Base-by-base conservation (phyloP, 106 monocot species). In the Dioscorea zingiberensis region DNA sequence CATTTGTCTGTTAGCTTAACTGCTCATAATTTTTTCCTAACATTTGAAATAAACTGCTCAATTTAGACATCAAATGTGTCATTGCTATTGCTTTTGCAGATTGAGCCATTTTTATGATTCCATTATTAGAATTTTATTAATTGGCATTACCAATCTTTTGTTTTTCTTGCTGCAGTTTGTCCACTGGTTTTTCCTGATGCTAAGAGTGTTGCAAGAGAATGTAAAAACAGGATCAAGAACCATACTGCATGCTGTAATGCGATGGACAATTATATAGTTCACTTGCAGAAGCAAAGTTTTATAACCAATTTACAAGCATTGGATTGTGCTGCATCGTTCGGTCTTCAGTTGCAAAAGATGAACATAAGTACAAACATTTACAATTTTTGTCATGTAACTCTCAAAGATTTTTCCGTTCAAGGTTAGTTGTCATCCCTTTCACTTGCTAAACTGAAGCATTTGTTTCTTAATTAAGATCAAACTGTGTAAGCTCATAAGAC, bases 331-430 rank as follows among this genome's bases (percentile, higher is more conserved):
- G 63, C 83, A 48, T 71, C 62, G 72, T 79, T 97, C 56, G 92
- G 87, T 44, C 60, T 65, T 27, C 83, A 86, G 68, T 79, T 97
- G 65, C 88, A 92, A 66, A 73, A 78, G 13, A 84, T 78, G 79
- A 97, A 92, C 78, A 83, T 97, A 44, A 91, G 64, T 69, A 77
- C 58, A 45, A 74, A 97, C 58, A 56, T 97, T 46, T 97, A 92
- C 62, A 86, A 78, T 28, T 77, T 77, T 29, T 97, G 97, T 69
- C 78, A 84, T 19, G 77, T 89, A 64, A 88, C 85, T 65, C 86
- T 97, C 7, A 97, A 97, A 69, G 92, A 97, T 63, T 97, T 97
- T 80, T 97, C 97, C 13, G 81, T 97, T 38, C 92, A 92, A 97
- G 95, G 95, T 97, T 71, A 71, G 91, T 69, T 70, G 28, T 67